Base-by-base conservation (phyloP, 306 rosid genomes). In the Citrullus amarus region DNA sequence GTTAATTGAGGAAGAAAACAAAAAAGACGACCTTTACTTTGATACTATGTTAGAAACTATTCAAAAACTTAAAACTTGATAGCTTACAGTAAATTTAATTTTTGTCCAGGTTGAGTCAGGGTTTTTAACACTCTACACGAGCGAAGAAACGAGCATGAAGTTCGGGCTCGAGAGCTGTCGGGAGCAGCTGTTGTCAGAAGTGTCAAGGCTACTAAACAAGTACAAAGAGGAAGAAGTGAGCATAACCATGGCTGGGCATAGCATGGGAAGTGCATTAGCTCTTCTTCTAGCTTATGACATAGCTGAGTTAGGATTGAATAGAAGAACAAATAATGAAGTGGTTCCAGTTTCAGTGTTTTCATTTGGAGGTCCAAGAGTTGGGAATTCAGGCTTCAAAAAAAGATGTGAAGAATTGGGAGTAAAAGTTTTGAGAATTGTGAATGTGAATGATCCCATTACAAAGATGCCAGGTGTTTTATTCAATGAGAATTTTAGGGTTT, bases 251-350 rank as follows among this genome's bases (percentile, higher is more conserved):
- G 92, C 93, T 1, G 98, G 98, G 32, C 98, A 94, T 50, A 94
- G 98, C 84, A 87, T 94, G 97, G 98, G 98, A 5, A 94, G 98
- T 80, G 92, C 98, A 14, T 60, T 94, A 61, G 97, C 95, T 38
- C 83, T 89, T 14, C 90, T 94, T 32, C 90, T 94, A n/a, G 97
- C 96, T 0, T 94, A 92, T 57, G 98, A 94, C 78, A 85, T 94
- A 59, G 86, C 96, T 0, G 98, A 94, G 85, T 88, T 94, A 13
- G 97, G 93, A 2, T 75, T 94, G 25, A 91, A 88, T 61, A 78
- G 58, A 39, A 67, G 53, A 30, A 78, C 44, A 57, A 81, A 44
- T 59, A 7, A 71, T 0, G 18, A 11, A 8, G 48, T 54, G 18
- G 80, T 85, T 0, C 90, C 96, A 0, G 25, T 94, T 1, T 85